phyloP scores from a whole-genome alignment of 2,329 filamentous ascomycete genomes.

The Biscogniauxia mediterranea region DNA sequence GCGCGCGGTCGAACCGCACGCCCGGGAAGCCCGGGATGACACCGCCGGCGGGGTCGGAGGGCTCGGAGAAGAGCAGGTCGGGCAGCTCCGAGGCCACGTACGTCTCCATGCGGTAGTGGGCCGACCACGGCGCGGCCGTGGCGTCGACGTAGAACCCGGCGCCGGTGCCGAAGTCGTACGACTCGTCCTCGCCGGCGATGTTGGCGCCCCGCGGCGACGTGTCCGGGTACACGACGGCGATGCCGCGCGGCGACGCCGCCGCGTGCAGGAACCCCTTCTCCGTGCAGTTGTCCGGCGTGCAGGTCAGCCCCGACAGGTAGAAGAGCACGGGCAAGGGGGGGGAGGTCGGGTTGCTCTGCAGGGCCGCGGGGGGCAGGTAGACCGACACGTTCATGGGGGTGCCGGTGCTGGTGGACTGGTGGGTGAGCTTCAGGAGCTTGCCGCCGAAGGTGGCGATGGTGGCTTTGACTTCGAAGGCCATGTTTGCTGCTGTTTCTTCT shows the following conservation, averaged over 20 bases:
- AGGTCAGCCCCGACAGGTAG: slow-evolving; percentile 92
- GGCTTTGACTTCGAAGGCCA: slow-evolving; percentile 86
- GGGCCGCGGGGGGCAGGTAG: slow-evolving; percentile 76
- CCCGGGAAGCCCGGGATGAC: slow-evolving; percentile 55
- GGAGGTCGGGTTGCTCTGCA: slow-evolving; percentile 41
- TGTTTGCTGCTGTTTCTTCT: slow-evolving; percentile 37
- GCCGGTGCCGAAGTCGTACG: slow-evolving; percentile 87
- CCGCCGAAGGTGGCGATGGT: slow-evolving; percentile 91
- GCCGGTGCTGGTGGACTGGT: slow-evolving; percentile 73
- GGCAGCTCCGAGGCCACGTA: slow-evolving; percentile 93
- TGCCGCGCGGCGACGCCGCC: slow-evolving; percentile 72
- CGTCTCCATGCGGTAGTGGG: slow-evolving; percentile 89
- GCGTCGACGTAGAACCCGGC: slow-evolving; percentile 96
- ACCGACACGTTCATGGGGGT: slow-evolving; percentile 93
- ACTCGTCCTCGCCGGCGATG: slow-evolving; percentile 80
- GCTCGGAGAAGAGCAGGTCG: slow-evolving; percentile 63
- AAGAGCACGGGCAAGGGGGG: slow-evolving; percentile 83
- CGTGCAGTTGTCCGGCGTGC: slow-evolving; percentile 82
- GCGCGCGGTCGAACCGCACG: slow-evolving; percentile 61
- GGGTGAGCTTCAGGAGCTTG: slow-evolving; percentile 89
- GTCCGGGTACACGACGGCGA: slow-evolving; percentile 94
- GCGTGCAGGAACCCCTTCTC: slow-evolving; percentile 91
- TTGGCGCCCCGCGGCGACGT: slow-evolving; percentile 84
- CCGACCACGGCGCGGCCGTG: slow-evolving; percentile 67
- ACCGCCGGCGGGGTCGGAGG: slow-evolving; percentile 51